These are phyloP conservation scores for Kwoniella botswanensis DNA, from an alignment of 768 basidiomycete genomes.

Conservation along the genomic window DNA sequence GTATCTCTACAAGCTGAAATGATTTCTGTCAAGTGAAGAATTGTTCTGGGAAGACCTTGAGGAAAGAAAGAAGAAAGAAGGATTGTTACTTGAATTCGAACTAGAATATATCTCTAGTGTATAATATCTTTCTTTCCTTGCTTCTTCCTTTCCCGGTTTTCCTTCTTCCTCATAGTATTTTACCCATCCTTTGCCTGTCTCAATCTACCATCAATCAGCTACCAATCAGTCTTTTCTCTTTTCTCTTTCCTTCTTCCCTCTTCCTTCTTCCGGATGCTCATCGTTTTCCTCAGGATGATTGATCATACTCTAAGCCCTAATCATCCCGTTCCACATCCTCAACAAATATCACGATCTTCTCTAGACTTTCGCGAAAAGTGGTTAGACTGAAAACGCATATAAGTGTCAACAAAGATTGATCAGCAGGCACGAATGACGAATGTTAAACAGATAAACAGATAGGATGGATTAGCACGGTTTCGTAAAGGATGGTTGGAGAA, in stretches of 20 bases:
- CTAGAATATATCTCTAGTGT: too few species aligned
- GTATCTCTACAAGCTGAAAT: background rate
- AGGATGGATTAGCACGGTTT: background rate
- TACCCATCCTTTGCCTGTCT: background rate
- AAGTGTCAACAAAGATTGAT: background rate
- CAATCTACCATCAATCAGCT: background rate
- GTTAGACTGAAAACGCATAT: background rate
- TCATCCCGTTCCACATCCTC: background rate
- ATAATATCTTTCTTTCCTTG: background rate
- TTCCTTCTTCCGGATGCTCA: background rate
- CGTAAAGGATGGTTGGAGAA: background rate
- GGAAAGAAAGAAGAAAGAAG: conserved; percentile 1
- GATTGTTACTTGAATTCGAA: background rate
- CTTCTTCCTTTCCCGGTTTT: background rate
- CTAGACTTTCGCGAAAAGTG: background rate
- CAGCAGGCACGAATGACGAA: conserved; percentile 7
- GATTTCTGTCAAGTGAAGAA: too few species aligned
- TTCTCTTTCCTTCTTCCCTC: background rate
- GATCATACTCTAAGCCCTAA: background rate
- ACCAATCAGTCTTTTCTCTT: background rate
- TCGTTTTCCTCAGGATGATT: background rate
- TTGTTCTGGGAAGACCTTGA: background rate
- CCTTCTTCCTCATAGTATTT: background rate
- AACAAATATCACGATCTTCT: background rate
- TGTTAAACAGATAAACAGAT: background rate